phyloP scores from a whole-genome alignment of 495 filamentous ascomycete species.

The Schizothecium vesticola region DNA sequence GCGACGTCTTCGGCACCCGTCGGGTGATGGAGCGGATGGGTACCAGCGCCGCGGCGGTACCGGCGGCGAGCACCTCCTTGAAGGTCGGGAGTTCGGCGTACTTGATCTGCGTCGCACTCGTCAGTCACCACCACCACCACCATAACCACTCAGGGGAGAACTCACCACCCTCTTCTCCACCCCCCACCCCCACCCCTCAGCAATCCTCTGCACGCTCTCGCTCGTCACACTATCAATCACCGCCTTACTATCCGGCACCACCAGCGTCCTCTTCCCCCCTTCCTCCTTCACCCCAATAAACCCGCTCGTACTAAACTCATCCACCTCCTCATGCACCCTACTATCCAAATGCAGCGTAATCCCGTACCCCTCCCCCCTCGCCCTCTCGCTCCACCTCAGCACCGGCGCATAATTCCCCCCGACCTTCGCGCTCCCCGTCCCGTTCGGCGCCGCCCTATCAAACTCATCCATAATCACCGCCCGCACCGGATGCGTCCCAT shows the following conservation, averaged over 20 bases:
- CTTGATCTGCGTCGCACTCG: constrained; percentile 47
- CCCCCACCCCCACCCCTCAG: constrained; percentile 56
- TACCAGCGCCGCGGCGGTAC: constrained; percentile 86
- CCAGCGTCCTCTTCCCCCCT: constrained; percentile 57
- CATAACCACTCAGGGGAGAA: constrained; percentile 1
- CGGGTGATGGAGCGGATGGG: constrained; percentile 85
- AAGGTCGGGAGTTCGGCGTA: constrained; percentile 76
- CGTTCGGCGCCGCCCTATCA: constrained; percentile 68
- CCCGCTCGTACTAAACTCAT: constrained; percentile 85
- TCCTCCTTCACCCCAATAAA: constrained; percentile 70
- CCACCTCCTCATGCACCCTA: constrained; percentile 67
- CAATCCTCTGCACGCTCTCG: constrained; percentile 65
- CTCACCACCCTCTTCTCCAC: constrained; percentile 57
- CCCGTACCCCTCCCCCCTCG: constrained; percentile 64
- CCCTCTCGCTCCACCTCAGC: constrained; percentile 70
- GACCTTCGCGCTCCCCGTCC: constrained; percentile 68
- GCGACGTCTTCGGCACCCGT: constrained; percentile 39
- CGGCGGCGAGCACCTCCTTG: constrained; percentile 82
- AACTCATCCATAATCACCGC: constrained; percentile 74
- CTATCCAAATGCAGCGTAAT: constrained; percentile 88
- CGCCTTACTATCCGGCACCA: constrained; percentile 72
- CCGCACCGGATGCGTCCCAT: constrained; percentile 75
- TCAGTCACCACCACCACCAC: not conserved
- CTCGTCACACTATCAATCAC: constrained; percentile 82
- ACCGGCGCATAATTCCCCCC: constrained; percentile 84